A percentile compares a stretch with the other conserved stretches of the same genome.
Evolutionary conservation across 805 yeast genomes (phyloP).

Genomic region (Zygotorulaspora danielsina): DNA sequence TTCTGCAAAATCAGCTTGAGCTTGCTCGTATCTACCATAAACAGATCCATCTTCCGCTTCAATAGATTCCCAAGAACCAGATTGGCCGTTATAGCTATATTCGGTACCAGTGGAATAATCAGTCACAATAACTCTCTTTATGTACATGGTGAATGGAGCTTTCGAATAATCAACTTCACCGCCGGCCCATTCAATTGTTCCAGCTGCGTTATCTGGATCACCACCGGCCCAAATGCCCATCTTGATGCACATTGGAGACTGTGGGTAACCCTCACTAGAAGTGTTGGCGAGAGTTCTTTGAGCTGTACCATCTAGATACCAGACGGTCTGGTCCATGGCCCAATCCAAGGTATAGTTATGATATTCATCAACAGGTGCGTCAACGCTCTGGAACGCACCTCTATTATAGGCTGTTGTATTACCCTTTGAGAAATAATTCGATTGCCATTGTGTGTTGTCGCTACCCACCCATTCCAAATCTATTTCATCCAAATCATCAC

Average conservation of each 20-base stretch:
- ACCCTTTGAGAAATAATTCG: conserved; percentile 81
- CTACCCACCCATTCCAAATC: conserved; percentile 87
- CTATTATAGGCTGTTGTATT: conserved; percentile 71
- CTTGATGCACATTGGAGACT: conserved; percentile 75
- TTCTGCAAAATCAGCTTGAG: conserved; percentile 40
- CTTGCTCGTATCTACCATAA: conserved; percentile 52
- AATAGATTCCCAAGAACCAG: conserved; percentile 61
- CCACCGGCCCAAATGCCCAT: conserved; percentile 84
- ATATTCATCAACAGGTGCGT: conserved; percentile 49
- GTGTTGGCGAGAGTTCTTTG: conserved; percentile 59
- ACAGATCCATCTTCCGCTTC: conserved; percentile 53
- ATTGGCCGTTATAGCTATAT: conserved; percentile 50
- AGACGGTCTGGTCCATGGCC: conserved; percentile 59
- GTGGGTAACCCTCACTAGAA: conserved; percentile 73
- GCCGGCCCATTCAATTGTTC: conserved; percentile 82
- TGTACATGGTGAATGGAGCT: conserved; percentile 66
- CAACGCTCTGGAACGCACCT: conserved; percentile 63
- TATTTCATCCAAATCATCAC: conserved; percentile 84
- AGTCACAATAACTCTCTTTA: conserved; percentile 55
- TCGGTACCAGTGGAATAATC: conserved; percentile 65
- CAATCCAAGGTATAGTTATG: conserved; percentile 85
- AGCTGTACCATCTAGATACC: conserved; percentile 67
- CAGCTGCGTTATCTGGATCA: conserved; percentile 56
- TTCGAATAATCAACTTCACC: conserved; percentile 61
- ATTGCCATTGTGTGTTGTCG: conserved; percentile 67